Conservation (phyloP, 768 basidiomycete genomes). For the Lyophyllum shimeji region DNA sequence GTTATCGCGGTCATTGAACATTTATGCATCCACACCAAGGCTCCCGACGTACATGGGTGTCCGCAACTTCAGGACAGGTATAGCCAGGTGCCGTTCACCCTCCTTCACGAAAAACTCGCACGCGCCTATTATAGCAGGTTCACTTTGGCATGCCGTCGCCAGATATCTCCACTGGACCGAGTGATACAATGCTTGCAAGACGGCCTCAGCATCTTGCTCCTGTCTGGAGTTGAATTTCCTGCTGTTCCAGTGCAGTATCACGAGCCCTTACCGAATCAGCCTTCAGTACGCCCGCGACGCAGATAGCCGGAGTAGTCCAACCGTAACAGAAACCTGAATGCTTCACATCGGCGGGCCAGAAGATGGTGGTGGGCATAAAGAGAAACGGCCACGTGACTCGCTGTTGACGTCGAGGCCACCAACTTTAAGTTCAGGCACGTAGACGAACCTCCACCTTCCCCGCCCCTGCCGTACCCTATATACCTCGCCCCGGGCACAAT, state of each 20-base stretch:
- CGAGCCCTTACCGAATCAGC: slow-evolving; percentile 27
- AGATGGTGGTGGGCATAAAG: slow-evolving; percentile 37
- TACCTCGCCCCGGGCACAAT: neutral
- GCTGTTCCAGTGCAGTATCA: slow-evolving; percentile 23
- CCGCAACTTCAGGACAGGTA: slow-evolving; percentile 8
- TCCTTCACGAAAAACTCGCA: slow-evolving; percentile 23
- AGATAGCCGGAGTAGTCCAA: slow-evolving; percentile 48
- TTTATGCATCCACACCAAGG: neutral
- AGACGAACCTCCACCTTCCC: neutral
- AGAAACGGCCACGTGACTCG: slow-evolving; percentile 30
- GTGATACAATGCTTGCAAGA: slow-evolving; percentile 16
- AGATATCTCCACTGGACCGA: slow-evolving; percentile 27
- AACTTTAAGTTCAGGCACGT: neutral
- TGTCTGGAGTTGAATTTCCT: neutral
- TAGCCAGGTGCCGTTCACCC: neutral
- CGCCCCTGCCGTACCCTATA: neutral
- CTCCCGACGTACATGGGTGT: slow-evolving; percentile 14
- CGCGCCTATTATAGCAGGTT: slow-evolving; percentile 33
- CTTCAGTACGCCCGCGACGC: slow-evolving; percentile 52
- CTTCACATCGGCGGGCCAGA: slow-evolving; percentile 58
- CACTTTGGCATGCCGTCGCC: slow-evolving; percentile 26
- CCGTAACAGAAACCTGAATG: slow-evolving; percentile 57
- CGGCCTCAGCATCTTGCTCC: slow-evolving; percentile 19
- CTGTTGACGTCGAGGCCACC: neutral
- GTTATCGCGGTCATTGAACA: neutral